Conservation (phyloP, 1,284 basidiomycete genomes). For the Pseudozyma tsukubaensis region DNA sequence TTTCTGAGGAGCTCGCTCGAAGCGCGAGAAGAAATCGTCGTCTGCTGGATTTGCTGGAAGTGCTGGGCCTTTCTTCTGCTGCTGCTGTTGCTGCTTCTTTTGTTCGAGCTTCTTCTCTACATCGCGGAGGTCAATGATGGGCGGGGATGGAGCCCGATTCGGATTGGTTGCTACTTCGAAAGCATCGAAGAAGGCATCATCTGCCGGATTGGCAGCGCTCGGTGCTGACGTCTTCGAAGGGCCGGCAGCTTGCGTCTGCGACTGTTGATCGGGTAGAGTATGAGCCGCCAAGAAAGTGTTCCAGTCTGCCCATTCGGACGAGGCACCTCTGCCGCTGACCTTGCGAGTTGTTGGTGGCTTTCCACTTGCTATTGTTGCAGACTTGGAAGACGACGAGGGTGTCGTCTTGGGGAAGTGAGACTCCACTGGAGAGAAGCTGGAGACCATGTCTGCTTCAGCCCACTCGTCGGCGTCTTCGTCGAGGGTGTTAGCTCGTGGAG, state of each 20-base stretch:
- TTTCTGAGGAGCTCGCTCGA: slow-evolving; percentile 47
- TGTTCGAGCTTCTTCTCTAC: slow-evolving; percentile 59
- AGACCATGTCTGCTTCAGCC: slow-evolving; percentile 51
- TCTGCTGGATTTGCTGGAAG: slow-evolving; percentile 16
- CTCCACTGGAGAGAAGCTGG: slow-evolving; percentile 50
- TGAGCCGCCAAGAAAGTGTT: slow-evolving; percentile 41
- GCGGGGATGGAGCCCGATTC: slow-evolving; percentile 50
- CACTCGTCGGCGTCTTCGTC: slow-evolving; percentile 42
- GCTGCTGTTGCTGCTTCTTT: slow-evolving; percentile 31
- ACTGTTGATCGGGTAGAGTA: slow-evolving; percentile 25
- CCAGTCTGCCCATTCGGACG: slow-evolving; percentile 46
- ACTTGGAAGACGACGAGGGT: not conserved
- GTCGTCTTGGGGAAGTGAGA: slow-evolving; percentile 5
- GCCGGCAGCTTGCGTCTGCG: slow-evolving; percentile 4
- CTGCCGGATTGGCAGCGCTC: slow-evolving; percentile 31
- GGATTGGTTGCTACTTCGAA: slow-evolving; percentile 45
- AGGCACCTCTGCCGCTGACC: slow-evolving; percentile 29
- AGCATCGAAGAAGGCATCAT: slow-evolving; percentile 54
- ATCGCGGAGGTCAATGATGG: slow-evolving; percentile 63
- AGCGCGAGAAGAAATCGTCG: slow-evolving; percentile 55
- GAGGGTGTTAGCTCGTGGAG: not conserved
- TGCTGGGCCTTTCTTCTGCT: not conserved
- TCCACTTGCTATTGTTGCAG: not conserved
- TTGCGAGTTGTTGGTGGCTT: slow-evolving; percentile 18
- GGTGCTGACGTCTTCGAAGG: slow-evolving; percentile 4